Evolutionary conservation across 768 basidiomycete genomes (phyloP).

Genomic region (Cystofilobasidium ferigula): DNA sequence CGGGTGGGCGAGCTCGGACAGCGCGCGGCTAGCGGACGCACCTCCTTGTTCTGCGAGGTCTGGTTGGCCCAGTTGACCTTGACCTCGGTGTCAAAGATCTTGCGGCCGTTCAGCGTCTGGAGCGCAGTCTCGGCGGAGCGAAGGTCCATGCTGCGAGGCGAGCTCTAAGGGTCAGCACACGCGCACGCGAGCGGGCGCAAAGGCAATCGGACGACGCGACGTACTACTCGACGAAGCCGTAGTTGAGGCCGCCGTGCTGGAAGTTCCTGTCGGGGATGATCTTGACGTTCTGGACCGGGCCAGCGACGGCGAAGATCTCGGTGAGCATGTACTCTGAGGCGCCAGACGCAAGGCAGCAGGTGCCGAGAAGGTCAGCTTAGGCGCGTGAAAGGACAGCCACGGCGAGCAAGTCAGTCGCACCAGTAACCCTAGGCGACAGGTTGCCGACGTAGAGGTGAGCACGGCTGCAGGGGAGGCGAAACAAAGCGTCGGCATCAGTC

Average conservation of each 20-base stretch:
- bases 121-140: slow-evolving; percentile 97
- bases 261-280: slow-evolving; percentile 99
- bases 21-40: slow-evolving; percentile 3
- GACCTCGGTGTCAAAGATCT: slow-evolving; percentile 99
- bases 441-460: slow-evolving; percentile 99
- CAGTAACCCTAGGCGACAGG: slow-evolving; percentile 90
- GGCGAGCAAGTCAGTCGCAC: slow-evolving; percentile 24
- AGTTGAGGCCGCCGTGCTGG: slow-evolving; percentile 98
- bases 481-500: slow-evolving; percentile 29
- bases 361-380: background rate
- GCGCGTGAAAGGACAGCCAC: background rate
- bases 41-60: slow-evolving; percentile 81
- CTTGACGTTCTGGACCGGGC: slow-evolving; percentile 96
- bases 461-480: slow-evolving; percentile 43
- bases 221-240: slow-evolving; percentile 91
- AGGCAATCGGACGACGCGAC: background rate
- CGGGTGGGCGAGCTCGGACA: background rate
- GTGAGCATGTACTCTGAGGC: slow-evolving; percentile 29
- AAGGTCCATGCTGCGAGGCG: slow-evolving; percentile 59
- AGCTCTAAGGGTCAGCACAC: background rate
- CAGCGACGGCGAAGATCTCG: slow-evolving; percentile 80
- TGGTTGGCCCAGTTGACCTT: slow-evolving; percentile 99
- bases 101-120: slow-evolving; percentile 93
- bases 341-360: too few relatives aligned
- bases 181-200: background rate